Evolutionary conservation across 1,139 yeast genomes (phyloP).

Genomic region (Waltiozyma sp.): DNA sequence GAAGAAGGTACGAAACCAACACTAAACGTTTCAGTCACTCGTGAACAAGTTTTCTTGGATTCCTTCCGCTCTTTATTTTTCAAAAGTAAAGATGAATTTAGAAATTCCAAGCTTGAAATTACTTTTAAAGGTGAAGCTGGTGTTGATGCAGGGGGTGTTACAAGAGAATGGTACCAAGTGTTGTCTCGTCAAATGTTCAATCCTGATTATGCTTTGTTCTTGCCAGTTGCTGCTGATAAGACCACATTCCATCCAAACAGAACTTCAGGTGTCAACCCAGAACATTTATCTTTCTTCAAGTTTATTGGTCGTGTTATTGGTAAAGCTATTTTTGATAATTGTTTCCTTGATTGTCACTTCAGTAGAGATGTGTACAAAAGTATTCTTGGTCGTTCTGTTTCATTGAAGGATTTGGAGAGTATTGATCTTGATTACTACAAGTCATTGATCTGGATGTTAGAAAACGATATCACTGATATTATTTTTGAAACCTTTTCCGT

Average conservation of each 20-base stretch:
- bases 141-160: constrained; percentile 96
- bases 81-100: constrained; percentile 68
- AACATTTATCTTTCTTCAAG: constrained; percentile 84
- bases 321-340: constrained; percentile 82
- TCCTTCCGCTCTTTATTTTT: constrained; percentile 79
- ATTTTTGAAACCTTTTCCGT: constrained; percentile 94
- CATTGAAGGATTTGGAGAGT: constrained; percentile 90
- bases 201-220: constrained; percentile 88
- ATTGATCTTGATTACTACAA: constrained; percentile 88
- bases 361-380: constrained; percentile 90
- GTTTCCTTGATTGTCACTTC: constrained; percentile 89
- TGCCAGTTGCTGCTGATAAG: constrained; percentile 86
- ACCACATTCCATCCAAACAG: constrained; percentile 95
- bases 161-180: constrained; percentile 96
- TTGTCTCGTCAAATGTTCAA: constrained; percentile 91
- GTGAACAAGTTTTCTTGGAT: constrained; percentile 89
- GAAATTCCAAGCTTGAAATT: constrained; percentile 64
- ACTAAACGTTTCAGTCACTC: constrained; percentile 57
- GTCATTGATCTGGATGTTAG: constrained; percentile 91
- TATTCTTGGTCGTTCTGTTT: constrained; percentile 69
- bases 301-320: constrained; percentile 93
- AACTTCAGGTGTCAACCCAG: constrained; percentile 87
- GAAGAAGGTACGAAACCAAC: constrained; percentile 34
- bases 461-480: constrained; percentile 91
- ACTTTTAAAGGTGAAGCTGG: constrained; percentile 90